Evolutionary conservation across 2,329 filamentous ascomycete species (phyloP), one percentile per base, ranked within the genome.

Genomic region (Talaromyces sp.): DNA sequence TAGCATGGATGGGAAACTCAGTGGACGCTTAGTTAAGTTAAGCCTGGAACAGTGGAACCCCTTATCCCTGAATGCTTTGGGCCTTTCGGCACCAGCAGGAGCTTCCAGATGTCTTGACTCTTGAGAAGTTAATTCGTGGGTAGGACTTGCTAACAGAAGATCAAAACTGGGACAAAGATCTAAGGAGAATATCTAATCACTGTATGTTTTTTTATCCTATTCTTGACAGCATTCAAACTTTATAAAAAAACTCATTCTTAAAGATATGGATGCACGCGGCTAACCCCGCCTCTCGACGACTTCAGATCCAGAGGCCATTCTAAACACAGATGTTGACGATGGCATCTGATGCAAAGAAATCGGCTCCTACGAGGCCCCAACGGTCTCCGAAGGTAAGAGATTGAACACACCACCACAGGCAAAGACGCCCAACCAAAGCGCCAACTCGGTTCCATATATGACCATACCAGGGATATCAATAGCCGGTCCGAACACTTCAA

Each of bases 391-490:
- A 47, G 36, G 58, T 15, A 60, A 15, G 25, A 60, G 34, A 45
- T 60, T 60, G 25, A 60, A 60, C 3, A 47, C 22, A 11, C 58
- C 58, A 45, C 58, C 58, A n/a, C 58, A 60, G 7, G 38, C 58
- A 43, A 60, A 60, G 34, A 60, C 40, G 17, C 58, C 58, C 17
- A 60, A 47, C 58, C 58, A 60, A 8, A 60, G 58, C 15, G 19
- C 22, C 19, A 60, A 53, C 54, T 58, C 54, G 29, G 29, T 38
- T 58, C 34, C 54, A 58, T 58, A 40, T 58, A 58, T 58, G 54
- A 36, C 29, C 59, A 67, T 2, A 80, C 78, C 34, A 74, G 74
- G 1, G 5, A 53, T 29, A n/a, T 53, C 27, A 31, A 53, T 22
- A 19, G 40, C 10, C 1, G 40, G 40, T 45, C 40, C 40, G 11